A percentile compares a stretch with the other conserved stretches of the same genome.
These are phyloP conservation scores for Penicillium oxalicum DNA, from an alignment of 2,329 filamentous ascomycete genomes.

Conservation along the genomic window DNA sequence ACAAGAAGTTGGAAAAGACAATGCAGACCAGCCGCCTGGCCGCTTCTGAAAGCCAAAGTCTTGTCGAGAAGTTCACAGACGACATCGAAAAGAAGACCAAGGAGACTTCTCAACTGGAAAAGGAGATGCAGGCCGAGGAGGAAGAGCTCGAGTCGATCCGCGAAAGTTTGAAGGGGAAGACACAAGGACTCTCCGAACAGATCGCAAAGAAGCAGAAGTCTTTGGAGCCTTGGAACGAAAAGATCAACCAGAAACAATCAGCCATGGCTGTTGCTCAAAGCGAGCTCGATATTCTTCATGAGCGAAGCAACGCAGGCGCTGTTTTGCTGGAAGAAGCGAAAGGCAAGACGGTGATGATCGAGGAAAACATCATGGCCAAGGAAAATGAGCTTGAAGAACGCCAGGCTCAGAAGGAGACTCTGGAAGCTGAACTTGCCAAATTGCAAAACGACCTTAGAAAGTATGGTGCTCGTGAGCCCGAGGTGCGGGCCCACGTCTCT, in stretches of 20 bases:
- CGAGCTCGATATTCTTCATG: slow-evolving; percentile 83
- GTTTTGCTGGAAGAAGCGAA: slow-evolving; percentile 78
- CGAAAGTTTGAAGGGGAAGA: slow-evolving; percentile 88
- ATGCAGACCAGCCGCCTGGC: slow-evolving; percentile 71
- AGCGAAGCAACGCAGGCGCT: slow-evolving; percentile 81
- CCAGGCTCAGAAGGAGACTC: slow-evolving; percentile 62
- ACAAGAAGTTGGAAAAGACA: slow-evolving; percentile 89
- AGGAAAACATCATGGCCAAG: slow-evolving; percentile 66
- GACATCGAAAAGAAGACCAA: slow-evolving; percentile 70
- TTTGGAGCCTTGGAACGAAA: slow-evolving; percentile 92
- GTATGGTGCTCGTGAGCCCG: slow-evolving; percentile 70
- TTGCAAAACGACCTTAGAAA: slow-evolving; percentile 67
- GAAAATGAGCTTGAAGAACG: slow-evolving; percentile 68
- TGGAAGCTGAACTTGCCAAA: slow-evolving; percentile 69
- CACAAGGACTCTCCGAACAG: slow-evolving; percentile 85
- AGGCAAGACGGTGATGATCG: slow-evolving; percentile 67
- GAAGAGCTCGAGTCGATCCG: slow-evolving; percentile 75
- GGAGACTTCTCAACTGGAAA: slow-evolving; percentile 72
- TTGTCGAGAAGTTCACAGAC: slow-evolving; percentile 68
- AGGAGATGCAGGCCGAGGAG: slow-evolving; percentile 71
- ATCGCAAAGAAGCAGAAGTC: slow-evolving; percentile 90
- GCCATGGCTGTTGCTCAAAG: slow-evolving; percentile 91
- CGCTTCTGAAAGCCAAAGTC: slow-evolving; percentile 66
- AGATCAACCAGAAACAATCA: slow-evolving; percentile 93
- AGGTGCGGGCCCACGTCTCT: slow-evolving; percentile 76